Evolutionary conservation across 108 stramenopile species (phyloP).

Genomic region (Stephanodiscus triporus): DNA sequence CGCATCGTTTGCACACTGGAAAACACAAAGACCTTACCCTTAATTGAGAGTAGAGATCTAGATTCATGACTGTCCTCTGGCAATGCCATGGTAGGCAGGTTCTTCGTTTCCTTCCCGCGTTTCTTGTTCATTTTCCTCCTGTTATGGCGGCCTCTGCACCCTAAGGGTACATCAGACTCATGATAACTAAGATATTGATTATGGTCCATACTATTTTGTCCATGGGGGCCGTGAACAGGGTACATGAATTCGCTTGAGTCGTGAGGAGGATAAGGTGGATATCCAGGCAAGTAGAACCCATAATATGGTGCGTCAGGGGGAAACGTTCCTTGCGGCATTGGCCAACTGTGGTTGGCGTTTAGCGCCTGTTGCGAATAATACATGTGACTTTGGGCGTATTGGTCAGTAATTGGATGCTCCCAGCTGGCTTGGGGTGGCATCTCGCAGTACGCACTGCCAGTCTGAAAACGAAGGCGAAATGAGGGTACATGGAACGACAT

Average conservation of each 20-base stretch:
- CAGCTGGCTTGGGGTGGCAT: background rate
- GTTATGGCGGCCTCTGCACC: background rate
- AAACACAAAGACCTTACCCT: background rate
- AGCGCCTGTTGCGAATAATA: background rate
- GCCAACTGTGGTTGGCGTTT: background rate
- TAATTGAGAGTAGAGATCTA: background rate
- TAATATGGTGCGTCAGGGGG: background rate
- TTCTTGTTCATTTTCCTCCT: background rate
- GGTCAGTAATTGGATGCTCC: background rate
- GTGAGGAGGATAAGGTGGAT: background rate
- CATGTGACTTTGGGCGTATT: conserved; percentile 2
- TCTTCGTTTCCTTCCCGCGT: background rate
- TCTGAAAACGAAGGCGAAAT: too few relatives aligned
- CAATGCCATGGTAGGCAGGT: background rate
- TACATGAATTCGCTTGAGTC: background rate
- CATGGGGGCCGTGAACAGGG: background rate
- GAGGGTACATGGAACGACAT: too few relatives aligned
- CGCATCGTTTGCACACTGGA: background rate
- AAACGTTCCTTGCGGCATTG: background rate
- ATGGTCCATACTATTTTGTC: background rate
- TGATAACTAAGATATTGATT: background rate
- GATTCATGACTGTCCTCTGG: background rate
- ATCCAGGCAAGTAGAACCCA: background rate
- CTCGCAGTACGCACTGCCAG: background rate
- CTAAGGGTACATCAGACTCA: background rate